Base-by-base conservation (phyloP, 371 early-diverging fungal genomes). In the Catenaria anguillulae region DNA sequence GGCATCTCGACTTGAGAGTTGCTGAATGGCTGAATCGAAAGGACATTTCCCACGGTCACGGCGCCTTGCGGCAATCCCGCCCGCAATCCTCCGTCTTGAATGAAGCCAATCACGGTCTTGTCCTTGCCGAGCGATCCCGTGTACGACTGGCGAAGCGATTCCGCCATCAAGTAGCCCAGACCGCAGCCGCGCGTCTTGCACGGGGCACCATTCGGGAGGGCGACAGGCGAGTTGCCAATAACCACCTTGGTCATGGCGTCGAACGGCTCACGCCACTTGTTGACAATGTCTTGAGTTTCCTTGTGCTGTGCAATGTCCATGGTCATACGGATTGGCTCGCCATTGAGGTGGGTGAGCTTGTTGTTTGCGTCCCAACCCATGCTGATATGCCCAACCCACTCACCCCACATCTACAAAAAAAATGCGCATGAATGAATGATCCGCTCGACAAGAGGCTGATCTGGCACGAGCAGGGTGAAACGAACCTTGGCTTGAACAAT, bases 361-460 rank as follows among this genome's bases (percentile, higher is more conserved):
- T 77, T 77, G 24, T 77, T 68, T 3, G 73, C 67, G 66, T 84
- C 73, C 67, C 82, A 83, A 2, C 70, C 75, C 13, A 85, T 55
- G 63, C 85, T 82, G 50, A 87, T 55, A 62, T 76, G 73, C 23
- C 87, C 87, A 45, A 87, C 77, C 63, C 84, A 87, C 62, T 84
- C 74, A 33, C 87, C 87, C 68, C 73, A 78, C 48, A 63, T 66
- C n/a, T n/a, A n/a, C n/a, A n/a, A n/a, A n/a, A n/a, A n/a, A n/a
- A n/a, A n/a, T n/a, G n/a, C n/a, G n/a, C n/a, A n/a, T n/a, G n/a
- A n/a, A n/a, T n/a, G n/a, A n/a, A n/a, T n/a, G n/a, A n/a, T n/a
- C n/a, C n/a, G n/a, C n/a, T n/a, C n/a, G n/a, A n/a, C n/a, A n/a
- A n/a, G n/a, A n/a, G n/a, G n/a, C n/a, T n/a, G n/a, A n/a, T n/a